Evolutionary conservation across 176 grass and related monocot species (phyloP).

Genomic region (Aegilops longissima): DNA sequence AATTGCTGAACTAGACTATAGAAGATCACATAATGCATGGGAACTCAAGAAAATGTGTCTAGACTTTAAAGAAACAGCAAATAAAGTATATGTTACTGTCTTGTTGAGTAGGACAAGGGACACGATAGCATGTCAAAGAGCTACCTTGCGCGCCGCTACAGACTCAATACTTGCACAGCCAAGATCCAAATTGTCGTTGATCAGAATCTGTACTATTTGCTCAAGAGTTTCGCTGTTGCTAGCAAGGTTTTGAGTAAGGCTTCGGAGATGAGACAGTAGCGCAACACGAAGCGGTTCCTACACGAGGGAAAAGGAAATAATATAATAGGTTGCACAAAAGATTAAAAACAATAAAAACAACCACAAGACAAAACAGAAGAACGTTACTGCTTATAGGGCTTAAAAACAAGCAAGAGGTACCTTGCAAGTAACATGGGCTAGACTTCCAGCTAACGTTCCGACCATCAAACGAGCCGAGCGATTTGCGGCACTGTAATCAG

Average conservation of each 20-base stretch:
- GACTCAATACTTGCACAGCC: conserved; percentile 80
- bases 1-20: background rate
- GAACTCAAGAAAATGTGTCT: conserved; percentile 1
- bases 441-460: conserved; percentile 78
- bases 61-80: conserved; percentile 6
- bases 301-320: conserved; percentile 9
- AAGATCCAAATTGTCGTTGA: conserved; percentile 84
- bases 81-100: background rate
- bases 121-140: conserved; percentile 19
- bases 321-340: background rate
- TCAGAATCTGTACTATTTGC: conserved; percentile 67
- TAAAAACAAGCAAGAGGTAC: conserved; percentile 30
- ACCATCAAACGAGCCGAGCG: conserved; percentile 81
- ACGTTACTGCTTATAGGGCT: background rate
- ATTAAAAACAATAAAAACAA: conserved; percentile 23
- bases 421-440: conserved; percentile 97
- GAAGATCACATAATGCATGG: background rate
- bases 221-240: conserved; percentile 61
- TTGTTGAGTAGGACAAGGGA: conserved; percentile 10
- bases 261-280: conserved; percentile 63
- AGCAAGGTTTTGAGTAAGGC: conserved; percentile 61
- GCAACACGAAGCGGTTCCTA: conserved; percentile 82
- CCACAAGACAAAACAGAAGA: background rate
- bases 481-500: conserved; percentile 65
- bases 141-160: conserved; percentile 70